Conservation (phyloP, 2,329 filamentous ascomycete species). For the Biscogniauxia marginata region DNA sequence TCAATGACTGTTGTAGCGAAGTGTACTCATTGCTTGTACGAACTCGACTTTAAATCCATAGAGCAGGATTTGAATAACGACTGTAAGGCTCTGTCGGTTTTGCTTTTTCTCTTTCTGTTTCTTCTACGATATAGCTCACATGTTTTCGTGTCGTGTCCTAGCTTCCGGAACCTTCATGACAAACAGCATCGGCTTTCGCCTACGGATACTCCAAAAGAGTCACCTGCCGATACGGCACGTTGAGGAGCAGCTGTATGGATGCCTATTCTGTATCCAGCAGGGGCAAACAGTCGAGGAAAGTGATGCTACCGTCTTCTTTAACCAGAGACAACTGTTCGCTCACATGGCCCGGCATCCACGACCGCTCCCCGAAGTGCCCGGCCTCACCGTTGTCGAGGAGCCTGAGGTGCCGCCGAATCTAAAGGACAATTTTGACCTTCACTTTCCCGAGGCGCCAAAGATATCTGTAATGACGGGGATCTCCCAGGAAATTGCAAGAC, state of each 20-base stretch:
- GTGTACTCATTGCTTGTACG: conserved; percentile 53
- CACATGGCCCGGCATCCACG: conserved; percentile 54
- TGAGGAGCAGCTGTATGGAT: conserved; percentile 55
- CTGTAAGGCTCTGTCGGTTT: too few species aligned
- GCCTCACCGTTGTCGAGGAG: conserved; percentile 48
- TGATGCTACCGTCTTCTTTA: conserved; percentile 58
- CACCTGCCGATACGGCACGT: conserved; percentile 49
- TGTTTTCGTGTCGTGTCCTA: conserved; percentile 22
- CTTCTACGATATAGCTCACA: not conserved
- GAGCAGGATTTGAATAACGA: conserved; percentile 50
- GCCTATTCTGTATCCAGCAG: conserved; percentile 51
- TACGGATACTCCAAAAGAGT: conserved; percentile 56
- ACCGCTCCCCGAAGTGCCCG: conserved; percentile 49
- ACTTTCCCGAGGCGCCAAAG: conserved; percentile 42
- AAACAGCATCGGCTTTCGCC: conserved; percentile 47
- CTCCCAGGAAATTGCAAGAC: conserved; percentile 37
- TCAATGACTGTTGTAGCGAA: conserved; percentile 46
- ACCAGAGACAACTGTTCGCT: conserved; percentile 49
- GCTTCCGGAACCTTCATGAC: conserved; percentile 48
- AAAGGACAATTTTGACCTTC: conserved; percentile 53
- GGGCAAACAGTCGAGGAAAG: conserved; percentile 51
- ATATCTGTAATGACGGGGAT: conserved; percentile 44
- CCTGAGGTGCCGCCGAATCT: conserved; percentile 38
- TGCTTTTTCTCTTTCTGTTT: not conserved
- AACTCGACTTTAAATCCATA: conserved; percentile 52